A percentile compares a stretch with the other conserved stretches of the same genome.
Conservation (phyloP, 176 grass and related monocot genomes). For the Echinochloa phyllopogon region DNA sequence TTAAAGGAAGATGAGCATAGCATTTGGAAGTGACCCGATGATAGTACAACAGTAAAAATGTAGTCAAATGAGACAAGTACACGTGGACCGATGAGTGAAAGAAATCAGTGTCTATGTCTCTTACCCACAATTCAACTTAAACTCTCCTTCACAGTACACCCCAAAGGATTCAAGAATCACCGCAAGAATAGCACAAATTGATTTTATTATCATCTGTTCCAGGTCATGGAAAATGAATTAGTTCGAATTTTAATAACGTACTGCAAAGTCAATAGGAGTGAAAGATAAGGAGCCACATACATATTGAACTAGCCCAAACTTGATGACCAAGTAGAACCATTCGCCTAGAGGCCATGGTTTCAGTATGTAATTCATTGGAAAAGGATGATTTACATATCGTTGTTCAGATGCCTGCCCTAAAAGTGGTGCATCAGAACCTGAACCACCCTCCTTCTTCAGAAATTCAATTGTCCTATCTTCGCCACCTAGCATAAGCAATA, state of each 20-base stretch:
- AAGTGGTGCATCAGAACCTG: constrained; percentile 49
- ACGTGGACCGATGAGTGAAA: neutral
- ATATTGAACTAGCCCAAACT: constrained; percentile 93
- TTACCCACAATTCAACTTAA: constrained; percentile 94
- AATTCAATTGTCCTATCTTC: constrained; percentile 94
- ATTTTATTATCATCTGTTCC: constrained; percentile 86
- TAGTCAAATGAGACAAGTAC: constrained; percentile 13
- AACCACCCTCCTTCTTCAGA: constrained; percentile 69
- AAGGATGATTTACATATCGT: constrained; percentile 79
- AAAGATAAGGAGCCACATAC: constrained; percentile 56
- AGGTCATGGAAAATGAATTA: neutral
- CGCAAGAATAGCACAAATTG: constrained; percentile 87
- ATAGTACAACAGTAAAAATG: neutral
- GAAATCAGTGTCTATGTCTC: constrained; percentile 4
- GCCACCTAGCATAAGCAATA: constrained; percentile 57
- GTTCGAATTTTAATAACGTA: constrained; percentile 12
- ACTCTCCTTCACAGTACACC: constrained; percentile 91
- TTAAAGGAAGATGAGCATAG: neutral
- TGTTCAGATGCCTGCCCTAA: constrained; percentile 71
- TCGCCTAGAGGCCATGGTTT: constrained; percentile 84
- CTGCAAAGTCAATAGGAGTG: constrained; percentile 20
- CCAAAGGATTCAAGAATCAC: constrained; percentile 89
- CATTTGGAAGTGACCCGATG: neutral
- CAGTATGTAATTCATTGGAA: constrained; percentile 90
- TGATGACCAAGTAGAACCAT: constrained; percentile 87